A percentile compares a stretch with the other conserved stretches of the same genome.
phyloP scores from a whole-genome alignment of 2,329 filamentous ascomycete species.

The Talaromyces amestolkiae region DNA sequence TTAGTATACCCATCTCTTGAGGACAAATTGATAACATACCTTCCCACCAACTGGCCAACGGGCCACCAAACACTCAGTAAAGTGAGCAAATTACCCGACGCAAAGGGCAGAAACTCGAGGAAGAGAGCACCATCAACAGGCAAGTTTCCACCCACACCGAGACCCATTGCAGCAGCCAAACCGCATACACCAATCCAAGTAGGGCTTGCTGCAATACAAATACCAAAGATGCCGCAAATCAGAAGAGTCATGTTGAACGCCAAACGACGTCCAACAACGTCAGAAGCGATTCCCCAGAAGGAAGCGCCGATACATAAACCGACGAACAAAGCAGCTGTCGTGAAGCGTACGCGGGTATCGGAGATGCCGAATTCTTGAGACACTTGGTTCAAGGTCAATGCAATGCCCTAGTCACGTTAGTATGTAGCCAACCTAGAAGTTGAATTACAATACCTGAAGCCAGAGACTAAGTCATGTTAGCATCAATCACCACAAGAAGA shows the following conservation, averaged over 20 bases:
- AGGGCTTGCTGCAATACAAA: constrained; percentile 64
- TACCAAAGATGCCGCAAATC: constrained; percentile 71
- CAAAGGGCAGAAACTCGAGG: constrained; percentile 76
- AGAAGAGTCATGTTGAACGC: constrained; percentile 80
- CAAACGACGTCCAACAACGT: constrained; percentile 72
- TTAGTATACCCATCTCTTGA: neutral
- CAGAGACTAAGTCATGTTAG: constrained; percentile 55
- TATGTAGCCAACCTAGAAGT: neutral
- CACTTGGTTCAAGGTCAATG: constrained; percentile 72
- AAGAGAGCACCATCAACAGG: constrained; percentile 79
- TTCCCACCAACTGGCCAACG: constrained; percentile 70
- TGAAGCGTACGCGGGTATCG: constrained; percentile 72
- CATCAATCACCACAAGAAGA: neutral
- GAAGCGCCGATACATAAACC: constrained; percentile 76
- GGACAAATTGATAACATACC: constrained; percentile 24
- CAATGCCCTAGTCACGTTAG: constrained; percentile 60
- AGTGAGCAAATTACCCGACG: constrained; percentile 70
- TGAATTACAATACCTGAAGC: constrained; percentile 59
- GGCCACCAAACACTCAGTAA: constrained; percentile 87
- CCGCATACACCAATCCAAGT: constrained; percentile 65
- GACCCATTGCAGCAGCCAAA: constrained; percentile 61
- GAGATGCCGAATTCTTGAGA: constrained; percentile 69
- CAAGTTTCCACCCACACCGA: constrained; percentile 72
- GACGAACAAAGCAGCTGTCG: constrained; percentile 72
- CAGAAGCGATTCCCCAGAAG: constrained; percentile 76